Base-by-base conservation (phyloP, 768 basidiomycete genomes). In the Myochromella boudieri region DNA sequence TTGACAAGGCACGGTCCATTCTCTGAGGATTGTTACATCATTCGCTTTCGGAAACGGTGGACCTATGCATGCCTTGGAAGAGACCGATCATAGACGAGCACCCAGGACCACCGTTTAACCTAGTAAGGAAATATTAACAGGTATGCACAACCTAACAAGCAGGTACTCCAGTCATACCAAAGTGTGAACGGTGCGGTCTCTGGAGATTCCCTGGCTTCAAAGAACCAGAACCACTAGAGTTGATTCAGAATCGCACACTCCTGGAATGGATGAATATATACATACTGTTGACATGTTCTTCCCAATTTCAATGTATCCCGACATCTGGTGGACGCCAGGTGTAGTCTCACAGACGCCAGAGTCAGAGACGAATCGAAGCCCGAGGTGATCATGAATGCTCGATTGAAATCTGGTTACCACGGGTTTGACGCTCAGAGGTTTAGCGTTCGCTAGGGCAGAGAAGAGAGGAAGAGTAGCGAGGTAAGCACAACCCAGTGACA, bases 141-240 rank as follows among this genome's bases (percentile, higher is more conserved):
- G 28, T 8, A 14, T 14, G 29, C 8, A n/a, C 9, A 31, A 8
- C 29, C 9, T 8, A 8, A 43, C 10, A 37, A 29, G 10, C n/a
- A n/a, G 20, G 25, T 8, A 27, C 37, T 32, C 9, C 3, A 28
- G 28, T 21, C 20, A 22, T 47, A 80, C 83, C 84, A 86, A 18
- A 85, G 67, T 2, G 82, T 82, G 55, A 87, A 80, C 0, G 84
- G 84, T 0, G 83, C 82, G 1, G 72, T 81, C 39, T 82, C 77
- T 0, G 83, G 80, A 2, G 70, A 65, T 24, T 77, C 63, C 11
- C 85, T 72, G 2, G 84, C 74, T 51, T 81, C 85, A 43, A 86
- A 87, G 62, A 85, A 86, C 81, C 84, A 86, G 57, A 85, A 86
- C 81, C 81, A 85, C 83, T 84, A 21, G 26, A 25, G 32, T 8